phyloP scores from a whole-genome alignment of 345 rosid species.

The Melastoma malabathricum region DNA sequence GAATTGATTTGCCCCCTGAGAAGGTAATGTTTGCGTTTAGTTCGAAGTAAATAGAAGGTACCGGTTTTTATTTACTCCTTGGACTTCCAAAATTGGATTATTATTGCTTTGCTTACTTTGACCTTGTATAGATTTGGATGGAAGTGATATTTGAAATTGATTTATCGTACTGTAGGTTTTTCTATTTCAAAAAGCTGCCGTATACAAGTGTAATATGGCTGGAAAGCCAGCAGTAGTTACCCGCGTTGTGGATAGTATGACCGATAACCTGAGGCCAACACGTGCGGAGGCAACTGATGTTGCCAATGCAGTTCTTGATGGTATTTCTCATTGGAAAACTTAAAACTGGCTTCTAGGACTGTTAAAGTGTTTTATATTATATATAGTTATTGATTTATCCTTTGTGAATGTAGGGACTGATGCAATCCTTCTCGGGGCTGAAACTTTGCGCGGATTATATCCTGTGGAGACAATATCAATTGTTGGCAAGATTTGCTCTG shows the following conservation, averaged over 20 bases:
- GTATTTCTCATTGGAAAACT: slow-evolving; percentile 7
- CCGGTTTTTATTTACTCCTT: no score
- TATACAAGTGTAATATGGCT: slow-evolving; percentile 94
- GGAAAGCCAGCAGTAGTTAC: slow-evolving; percentile 96
- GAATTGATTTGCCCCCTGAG: slow-evolving; percentile 96
- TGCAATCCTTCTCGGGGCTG: slow-evolving; percentile 98
- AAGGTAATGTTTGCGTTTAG: slow-evolving; percentile 29
- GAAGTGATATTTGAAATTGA: no score
- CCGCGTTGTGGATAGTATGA: slow-evolving; percentile 98
- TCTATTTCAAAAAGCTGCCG: slow-evolving; percentile 87
- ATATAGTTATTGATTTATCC: no score
- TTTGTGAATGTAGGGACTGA: slow-evolving; percentile 52
- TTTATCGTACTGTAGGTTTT: slow-evolving; percentile 44
- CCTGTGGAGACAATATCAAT: slow-evolving; percentile 87
- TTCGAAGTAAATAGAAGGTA: no score
- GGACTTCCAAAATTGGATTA: no score
- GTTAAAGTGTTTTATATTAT: no score
- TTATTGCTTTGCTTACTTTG: not conserved
- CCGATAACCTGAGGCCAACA: slow-evolving; percentile 84
- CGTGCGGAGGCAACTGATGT: slow-evolving; percentile 99
- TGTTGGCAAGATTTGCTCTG: slow-evolving; percentile 85
- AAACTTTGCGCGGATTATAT: slow-evolving; percentile 84
- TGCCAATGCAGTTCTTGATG: slow-evolving; percentile 96
- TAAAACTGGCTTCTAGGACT: no score
- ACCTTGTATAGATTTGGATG: not conserved